Evolutionary conservation across 2,329 filamentous ascomycete species (phyloP), one percentile per base, ranked within the genome.

Genomic region (Botrytis aclada): DNA sequence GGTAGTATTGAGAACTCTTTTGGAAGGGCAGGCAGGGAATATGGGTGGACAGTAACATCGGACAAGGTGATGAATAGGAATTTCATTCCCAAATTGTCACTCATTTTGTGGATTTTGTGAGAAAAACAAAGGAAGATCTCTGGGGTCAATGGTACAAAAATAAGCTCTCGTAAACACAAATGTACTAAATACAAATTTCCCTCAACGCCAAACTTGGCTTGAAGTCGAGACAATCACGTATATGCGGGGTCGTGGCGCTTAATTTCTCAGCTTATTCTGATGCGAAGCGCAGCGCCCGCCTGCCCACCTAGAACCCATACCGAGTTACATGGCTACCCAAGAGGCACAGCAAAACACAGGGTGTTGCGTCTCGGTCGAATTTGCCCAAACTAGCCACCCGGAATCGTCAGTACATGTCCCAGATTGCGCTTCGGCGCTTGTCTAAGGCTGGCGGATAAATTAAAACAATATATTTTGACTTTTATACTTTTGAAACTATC

Each of bases 211-310:
- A 9, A 67, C 45, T 54, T 67, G 47, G 10, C 32, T 67, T 41
- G 47, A 54, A 29, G 25, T 70, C 22, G 37, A 70, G 37, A 71
- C 32, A 69, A 69, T 20, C 39, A 37, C 51, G 18, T 39, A n/a
- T 10, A 71, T 71, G 70, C 61, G 29, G 61, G 61, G 29, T 54
- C 34, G 37, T 32, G 70, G 70, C 70, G 70, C 70, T 71, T 66
- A 66, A 66, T 45, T 43, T 56, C 14, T 58, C 47, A 56, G n/a
- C 34, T 41, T n/a, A 43, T n/a, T 32, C 34, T 34, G 10, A 41
- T 56, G 47, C 65, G 56, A 32, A 69, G 37, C 65, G 9, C 65
- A 67, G 34, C 37, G 47, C 6, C 47, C 22, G 45, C 34, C 22
- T 22, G 25, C n/a, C 62, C 43, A 20, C 18, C 32, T 60, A 25